A percentile compares a stretch with the other conserved stretches of the same genome.
phyloP scores from a whole-genome alignment of 345 rosid species.

The Cardiospermum halicacabum region DNA sequence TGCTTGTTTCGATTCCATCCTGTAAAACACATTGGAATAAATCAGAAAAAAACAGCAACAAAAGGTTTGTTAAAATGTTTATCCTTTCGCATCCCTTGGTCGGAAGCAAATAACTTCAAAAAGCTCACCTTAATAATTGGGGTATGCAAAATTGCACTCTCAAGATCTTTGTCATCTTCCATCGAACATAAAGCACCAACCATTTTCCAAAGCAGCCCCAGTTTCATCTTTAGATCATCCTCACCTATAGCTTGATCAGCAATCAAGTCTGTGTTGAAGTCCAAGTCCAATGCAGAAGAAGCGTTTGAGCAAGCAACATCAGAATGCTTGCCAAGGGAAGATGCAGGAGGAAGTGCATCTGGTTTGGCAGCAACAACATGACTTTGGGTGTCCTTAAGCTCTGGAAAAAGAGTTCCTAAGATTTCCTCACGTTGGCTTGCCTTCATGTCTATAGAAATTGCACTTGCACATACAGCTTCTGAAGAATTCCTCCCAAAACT shows the following conservation, averaged over 20 bases:
- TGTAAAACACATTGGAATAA: no score
- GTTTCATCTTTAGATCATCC: neutral
- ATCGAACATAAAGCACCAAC: slow-evolving; percentile 2
- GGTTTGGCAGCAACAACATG: neutral
- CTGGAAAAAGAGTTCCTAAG: slow-evolving; percentile 21
- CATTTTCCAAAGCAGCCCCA: slow-evolving; percentile 12
- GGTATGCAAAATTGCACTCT: neutral
- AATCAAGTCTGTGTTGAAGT: neutral
- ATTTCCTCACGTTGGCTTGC: slow-evolving; percentile 17
- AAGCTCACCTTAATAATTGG: slow-evolving; percentile 12
- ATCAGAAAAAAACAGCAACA: no score
- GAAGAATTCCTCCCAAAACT: slow-evolving; percentile 8
- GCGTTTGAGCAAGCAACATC: neutral
- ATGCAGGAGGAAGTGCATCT: neutral
- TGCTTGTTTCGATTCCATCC: no score
- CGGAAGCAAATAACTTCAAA: neutral
- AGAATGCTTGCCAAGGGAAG: slow-evolving; percentile 5
- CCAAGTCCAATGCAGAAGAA: neutral
- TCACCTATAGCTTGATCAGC: neutral
- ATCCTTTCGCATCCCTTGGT: neutral
- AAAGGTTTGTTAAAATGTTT: no score
- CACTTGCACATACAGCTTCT: slow-evolving; percentile 1
- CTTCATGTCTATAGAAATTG: slow-evolving; percentile 34
- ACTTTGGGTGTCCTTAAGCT: neutral
- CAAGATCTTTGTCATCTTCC: neutral